Conservation (phyloP, 2,329 filamentous ascomycete species). For the Penicillium sp. region DNA sequence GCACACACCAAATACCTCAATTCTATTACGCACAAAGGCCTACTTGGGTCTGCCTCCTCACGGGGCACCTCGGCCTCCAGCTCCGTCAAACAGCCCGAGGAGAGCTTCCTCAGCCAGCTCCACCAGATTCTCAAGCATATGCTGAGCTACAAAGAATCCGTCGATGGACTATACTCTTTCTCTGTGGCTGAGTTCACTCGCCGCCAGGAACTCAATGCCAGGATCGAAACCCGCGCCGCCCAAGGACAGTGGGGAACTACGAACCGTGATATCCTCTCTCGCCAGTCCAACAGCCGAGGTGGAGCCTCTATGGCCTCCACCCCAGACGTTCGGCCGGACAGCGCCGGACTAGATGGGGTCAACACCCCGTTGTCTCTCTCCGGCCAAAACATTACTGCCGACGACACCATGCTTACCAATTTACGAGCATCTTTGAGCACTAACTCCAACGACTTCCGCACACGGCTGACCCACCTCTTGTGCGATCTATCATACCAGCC, state of each 20-base stretch:
- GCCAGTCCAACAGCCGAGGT: conserved; percentile 29
- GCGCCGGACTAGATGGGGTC: conserved; percentile 25
- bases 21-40: conserved; percentile 92
- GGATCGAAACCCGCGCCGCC: conserved; percentile 67
- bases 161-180: conserved; percentile 93
- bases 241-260: conserved; percentile 65
- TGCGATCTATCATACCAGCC: conserved; percentile 91
- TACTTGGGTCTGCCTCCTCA: conserved; percentile 68
- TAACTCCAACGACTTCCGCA: conserved; percentile 74
- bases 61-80: conserved; percentile 26
- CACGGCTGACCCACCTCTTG: conserved; percentile 75
- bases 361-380: conserved; percentile 44
- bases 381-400: conserved; percentile 39
- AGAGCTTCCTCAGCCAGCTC: conserved; percentile 85
- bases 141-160: conserved; percentile 88
- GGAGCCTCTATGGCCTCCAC: conserved; percentile 32
- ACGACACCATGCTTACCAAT: conserved; percentile 69
- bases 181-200: conserved; percentile 91
- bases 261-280: conserved; percentile 52
- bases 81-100: conserved; percentile 57
- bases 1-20: conserved; percentile 90
- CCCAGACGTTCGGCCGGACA: conserved; percentile 26
- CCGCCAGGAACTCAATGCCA: conserved; percentile 80
- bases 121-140: conserved; percentile 92
- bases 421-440: conserved; percentile 72